Percentiles rank a stretch among this genome's conserved stretches.
phyloP scores from a whole-genome alignment of 176 grass and related monocot species.

The Aegilops umbellulata region DNA sequence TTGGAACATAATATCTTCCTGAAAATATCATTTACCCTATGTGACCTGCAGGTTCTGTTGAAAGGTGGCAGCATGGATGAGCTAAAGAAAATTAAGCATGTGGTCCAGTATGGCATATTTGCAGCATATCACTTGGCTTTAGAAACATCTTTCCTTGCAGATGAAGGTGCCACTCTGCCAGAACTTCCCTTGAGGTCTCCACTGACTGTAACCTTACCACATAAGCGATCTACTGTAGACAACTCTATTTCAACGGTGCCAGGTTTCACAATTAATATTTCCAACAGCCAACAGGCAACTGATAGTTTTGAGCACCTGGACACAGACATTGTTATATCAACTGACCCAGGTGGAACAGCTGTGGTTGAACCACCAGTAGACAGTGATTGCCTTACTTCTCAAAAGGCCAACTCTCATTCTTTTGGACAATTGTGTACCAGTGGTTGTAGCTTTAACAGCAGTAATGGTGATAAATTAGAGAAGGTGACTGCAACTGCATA shows the following conservation, averaged over 20 bases:
- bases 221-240: slow-evolving; percentile 63
- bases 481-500: slow-evolving; percentile 5
- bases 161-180: slow-evolving; percentile 80
- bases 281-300: slow-evolving; percentile 21
- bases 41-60: slow-evolving; percentile 68
- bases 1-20: not conserved
- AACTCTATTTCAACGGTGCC: slow-evolving; percentile 72
- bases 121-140: slow-evolving; percentile 92
- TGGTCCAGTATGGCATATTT: slow-evolving; percentile 93
- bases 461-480: slow-evolving; percentile 32
- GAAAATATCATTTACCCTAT: slow-evolving; percentile 20
- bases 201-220: slow-evolving; percentile 69
- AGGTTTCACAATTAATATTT: slow-evolving; percentile 49
- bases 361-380: slow-evolving; percentile 20
- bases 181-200: slow-evolving; percentile 76
- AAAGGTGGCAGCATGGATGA: slow-evolving; percentile 75
- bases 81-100: slow-evolving; percentile 96
- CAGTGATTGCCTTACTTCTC: slow-evolving; percentile 27
- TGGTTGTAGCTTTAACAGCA: slow-evolving; percentile 19
- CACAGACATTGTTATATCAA: slow-evolving; percentile 23
- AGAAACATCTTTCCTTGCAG: slow-evolving; percentile 98
- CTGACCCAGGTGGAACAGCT: slow-evolving; percentile 10
- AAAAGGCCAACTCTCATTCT: slow-evolving; percentile 11
- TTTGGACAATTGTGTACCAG: slow-evolving; percentile 23
- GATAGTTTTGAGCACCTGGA: slow-evolving; percentile 30